phyloP scores from a whole-genome alignment of 2,329 filamentous ascomycete species.

The Orbilia blumenaviensis region DNA sequence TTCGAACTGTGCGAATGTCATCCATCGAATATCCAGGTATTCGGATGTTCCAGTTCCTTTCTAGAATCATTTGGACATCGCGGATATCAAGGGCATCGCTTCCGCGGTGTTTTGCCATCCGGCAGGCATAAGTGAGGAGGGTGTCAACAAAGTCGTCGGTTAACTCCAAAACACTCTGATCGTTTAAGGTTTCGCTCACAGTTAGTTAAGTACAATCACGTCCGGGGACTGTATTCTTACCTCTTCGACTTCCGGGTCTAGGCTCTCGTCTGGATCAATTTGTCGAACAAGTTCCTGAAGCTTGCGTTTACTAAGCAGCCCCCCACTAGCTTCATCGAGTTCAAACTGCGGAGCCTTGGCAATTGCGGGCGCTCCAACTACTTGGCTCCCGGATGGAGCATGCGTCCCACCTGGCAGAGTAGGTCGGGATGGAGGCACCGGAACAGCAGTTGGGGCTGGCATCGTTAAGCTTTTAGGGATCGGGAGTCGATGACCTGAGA shows the following conservation, averaged over 20 bases:
- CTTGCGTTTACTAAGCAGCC: constrained; percentile 97
- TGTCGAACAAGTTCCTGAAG: constrained; percentile 93
- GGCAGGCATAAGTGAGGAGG: constrained; percentile 85
- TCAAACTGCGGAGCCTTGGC: constrained; percentile 82
- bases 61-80: constrained; percentile 82
- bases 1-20: constrained; percentile 91
- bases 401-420: constrained; percentile 80
- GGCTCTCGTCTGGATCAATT: constrained; percentile 79
- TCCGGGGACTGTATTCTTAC: constrained; percentile 65
- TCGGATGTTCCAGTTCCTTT: constrained; percentile 86
- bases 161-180: constrained; percentile 81
- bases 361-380: constrained; percentile 87
- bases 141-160: constrained; percentile 96
- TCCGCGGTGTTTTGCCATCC: constrained; percentile 89
- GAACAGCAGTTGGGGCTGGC: constrained; percentile 76
- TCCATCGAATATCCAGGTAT: constrained; percentile 95
- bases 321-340: constrained; percentile 89
- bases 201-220: neutral
- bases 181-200: constrained; percentile 32
- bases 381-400: constrained; percentile 75
- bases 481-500: constrained; percentile 64
- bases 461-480: constrained; percentile 84
- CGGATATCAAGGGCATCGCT: constrained; percentile 89
- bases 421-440: constrained; percentile 77
- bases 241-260: constrained; percentile 95